Conservation (phyloP, 2,329 filamentous ascomycete genomes). For the Trichophaea hybrida region DNA sequence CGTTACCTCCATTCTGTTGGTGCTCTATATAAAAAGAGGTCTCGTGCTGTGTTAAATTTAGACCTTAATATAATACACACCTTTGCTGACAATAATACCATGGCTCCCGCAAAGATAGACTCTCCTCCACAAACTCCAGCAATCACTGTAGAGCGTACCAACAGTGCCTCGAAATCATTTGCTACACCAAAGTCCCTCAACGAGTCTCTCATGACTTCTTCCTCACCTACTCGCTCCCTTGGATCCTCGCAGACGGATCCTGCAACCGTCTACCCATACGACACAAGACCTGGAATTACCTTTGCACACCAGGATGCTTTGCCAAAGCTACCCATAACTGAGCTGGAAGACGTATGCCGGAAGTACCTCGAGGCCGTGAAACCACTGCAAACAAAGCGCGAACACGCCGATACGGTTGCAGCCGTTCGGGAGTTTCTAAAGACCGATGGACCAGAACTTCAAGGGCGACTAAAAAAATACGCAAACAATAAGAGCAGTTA, state of each 20-base stretch:
- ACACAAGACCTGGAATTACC: constrained; percentile 51
- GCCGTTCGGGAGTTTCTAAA: constrained; percentile 73
- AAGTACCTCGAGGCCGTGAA: constrained; percentile 67
- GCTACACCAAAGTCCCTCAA: constrained; percentile 56
- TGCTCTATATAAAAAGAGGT: neutral
- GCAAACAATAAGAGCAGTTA: constrained; percentile 85
- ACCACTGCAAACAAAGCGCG: constrained; percentile 65
- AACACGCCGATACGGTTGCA: constrained; percentile 66
- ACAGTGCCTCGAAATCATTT: constrained; percentile 55
- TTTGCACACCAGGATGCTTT: constrained; percentile 80
- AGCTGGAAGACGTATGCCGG: constrained; percentile 61
- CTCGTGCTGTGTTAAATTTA: neutral
- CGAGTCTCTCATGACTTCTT: constrained; percentile 44
- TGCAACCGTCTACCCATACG: constrained; percentile 20
- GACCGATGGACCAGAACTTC: constrained; percentile 65
- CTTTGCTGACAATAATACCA: neutral
- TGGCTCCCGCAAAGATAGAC: constrained; percentile 25
- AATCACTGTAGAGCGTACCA: constrained; percentile 42
- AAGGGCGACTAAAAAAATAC: constrained; percentile 82
- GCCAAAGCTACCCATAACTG: constrained; percentile 83
- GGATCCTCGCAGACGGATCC: constrained; percentile 13
- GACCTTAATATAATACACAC: neutral
- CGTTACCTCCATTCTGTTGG: neutral
- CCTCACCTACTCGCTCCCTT: constrained; percentile 29
- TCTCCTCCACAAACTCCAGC: constrained; percentile 1